Base-by-base conservation (phyloP, 306 rosid genomes). In the barrel medic (Medicago truncatula) region DNA sequence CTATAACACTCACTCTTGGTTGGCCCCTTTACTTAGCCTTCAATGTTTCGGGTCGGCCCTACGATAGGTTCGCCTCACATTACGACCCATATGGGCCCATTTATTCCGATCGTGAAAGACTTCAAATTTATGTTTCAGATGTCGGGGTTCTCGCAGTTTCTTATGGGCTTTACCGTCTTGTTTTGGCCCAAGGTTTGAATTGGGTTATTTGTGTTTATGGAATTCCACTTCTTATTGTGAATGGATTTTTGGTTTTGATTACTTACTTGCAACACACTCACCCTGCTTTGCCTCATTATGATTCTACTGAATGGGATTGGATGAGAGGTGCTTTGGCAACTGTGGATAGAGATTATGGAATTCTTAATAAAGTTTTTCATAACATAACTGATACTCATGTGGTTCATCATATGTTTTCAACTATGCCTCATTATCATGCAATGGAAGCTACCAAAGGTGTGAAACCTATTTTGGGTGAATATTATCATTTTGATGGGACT, bases 361-460 rank as follows among this genome's bases (percentile, higher is more conserved):
- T 81, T 25, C 15, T 75, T 18, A 81, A 81, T 2, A 81, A 75
- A 41, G 84, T 81, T 40, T 28, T 75, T 0, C 84, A 81, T 41
- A 75, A 81, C 14, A 81, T 81, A 8, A 81, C 84, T 0, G 80
- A 81, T 17, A 81, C 84, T 2, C 84, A 81, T 21, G 81, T 81
- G 8, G 77, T 74, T 0, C 84, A 81, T 70, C 84, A 81, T 60
- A 78, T 93, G 86, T 85, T 93, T 60, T 89, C 98, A 0, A 90
- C 89, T 0, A 87, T 90, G 91, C 97, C 98, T 0, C 98, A 90
- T 69, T 93, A 93, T 63, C 91, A 93, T 65, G 97, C 95, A 9
- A 85, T 86, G 93, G 97, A 93, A 67, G 97, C 96, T n/a, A 93
- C 98, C 0, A 89, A 81, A 9, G 95, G 83, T 1, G 89, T 93